Percentiles rank a stretch among this genome's conserved stretches.
phyloP scores from a whole-genome alignment of 164 flowering plant genomes.

The Pachysandra terminalis region DNA sequence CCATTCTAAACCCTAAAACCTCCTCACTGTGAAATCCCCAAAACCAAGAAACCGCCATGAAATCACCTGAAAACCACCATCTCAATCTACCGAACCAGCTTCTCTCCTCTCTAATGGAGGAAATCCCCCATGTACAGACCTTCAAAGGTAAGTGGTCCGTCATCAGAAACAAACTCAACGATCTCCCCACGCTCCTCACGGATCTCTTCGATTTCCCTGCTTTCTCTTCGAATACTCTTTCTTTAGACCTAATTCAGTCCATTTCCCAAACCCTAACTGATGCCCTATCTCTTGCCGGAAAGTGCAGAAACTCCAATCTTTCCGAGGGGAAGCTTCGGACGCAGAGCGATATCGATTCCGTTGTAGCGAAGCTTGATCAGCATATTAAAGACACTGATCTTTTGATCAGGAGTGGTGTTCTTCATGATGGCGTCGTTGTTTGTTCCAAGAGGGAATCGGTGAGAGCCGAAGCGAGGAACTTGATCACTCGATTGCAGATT shows the following conservation, averaged over 20 bases:
- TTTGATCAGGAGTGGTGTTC: constrained; percentile 52
- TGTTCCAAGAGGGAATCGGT: constrained; percentile 42
- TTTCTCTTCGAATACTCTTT: constrained; percentile 35
- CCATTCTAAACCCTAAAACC: neutral
- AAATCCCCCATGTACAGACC: constrained; percentile 23
- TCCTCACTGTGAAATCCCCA: neutral
- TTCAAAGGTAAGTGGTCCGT: constrained; percentile 54
- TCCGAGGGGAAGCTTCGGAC: constrained; percentile 54
- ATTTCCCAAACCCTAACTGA: constrained; percentile 34
- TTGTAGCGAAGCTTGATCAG: constrained; percentile 40
- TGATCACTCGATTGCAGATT: constrained; percentile 81
- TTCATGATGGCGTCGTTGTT: constrained; percentile 27
- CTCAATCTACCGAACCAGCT: constrained; percentile 14
- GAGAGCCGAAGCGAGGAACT: constrained; percentile 39
- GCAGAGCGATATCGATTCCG: constrained; percentile 60
- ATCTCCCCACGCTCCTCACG: constrained; percentile 41
- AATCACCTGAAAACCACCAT: neutral
- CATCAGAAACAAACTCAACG: constrained; percentile 37
- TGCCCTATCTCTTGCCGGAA: constrained; percentile 28
- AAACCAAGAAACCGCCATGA: constrained; percentile 15
- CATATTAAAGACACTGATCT: constrained; percentile 44
- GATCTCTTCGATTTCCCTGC: constrained; percentile 43
- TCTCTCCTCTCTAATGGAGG: constrained; percentile 14
- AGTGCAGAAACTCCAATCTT: constrained; percentile 28
- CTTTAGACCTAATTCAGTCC: constrained; percentile 42